Evolutionary conservation across 257 asterid genomes (phyloP), one percentile per base, ranked within the genome.

Genomic region (Linaria vulgaris): DNA sequence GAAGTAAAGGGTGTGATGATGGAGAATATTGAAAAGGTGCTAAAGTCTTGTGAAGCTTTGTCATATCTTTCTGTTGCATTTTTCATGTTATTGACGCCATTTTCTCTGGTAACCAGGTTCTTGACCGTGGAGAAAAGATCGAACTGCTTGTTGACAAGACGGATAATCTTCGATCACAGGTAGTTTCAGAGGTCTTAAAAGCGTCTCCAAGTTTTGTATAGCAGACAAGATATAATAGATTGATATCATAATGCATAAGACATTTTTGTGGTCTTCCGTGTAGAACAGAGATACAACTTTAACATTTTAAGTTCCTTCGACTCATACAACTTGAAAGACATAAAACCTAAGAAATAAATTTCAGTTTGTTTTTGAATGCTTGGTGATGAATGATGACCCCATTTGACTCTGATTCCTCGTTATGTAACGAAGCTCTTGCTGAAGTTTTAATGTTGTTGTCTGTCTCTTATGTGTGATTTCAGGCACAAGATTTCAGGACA

Each of bases 1-100:
- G 83, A 76, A 71, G 88, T 82, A 0, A 82, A 82, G 66, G 85
- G 81, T 37, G 88, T 82, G 49, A 82, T 82, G 88, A 71, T 79
- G 85, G 85, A 79, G 61, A 82, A 82, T 62, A 79, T 82, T 63
- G 88, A 82, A 66, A 82, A 82, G 88, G 88, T 82, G 50, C 49
- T 12, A n/a, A 39, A 22, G 23, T 8, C 41, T 34, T 34, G 10
- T n/a, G 9, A 34, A 34, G 6, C 41, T 34, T 34, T 34, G 41
- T 34, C 9, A 8, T 34, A 34, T 34, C 5, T 7, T 4, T 21
- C 62, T 21, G 10, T 31, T 23, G 12, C 4, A 9, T 47, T 50
- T 38, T 24, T 27, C 19, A 49, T 58, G 61, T 3, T 52, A 15
- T 15, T 45, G 34, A 82, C 77, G 86, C 0, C 86, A 0, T 39